Evolutionary conservation across 1,284 basidiomycete species (phyloP).

Genomic region (Schizophyllum amplum): DNA sequence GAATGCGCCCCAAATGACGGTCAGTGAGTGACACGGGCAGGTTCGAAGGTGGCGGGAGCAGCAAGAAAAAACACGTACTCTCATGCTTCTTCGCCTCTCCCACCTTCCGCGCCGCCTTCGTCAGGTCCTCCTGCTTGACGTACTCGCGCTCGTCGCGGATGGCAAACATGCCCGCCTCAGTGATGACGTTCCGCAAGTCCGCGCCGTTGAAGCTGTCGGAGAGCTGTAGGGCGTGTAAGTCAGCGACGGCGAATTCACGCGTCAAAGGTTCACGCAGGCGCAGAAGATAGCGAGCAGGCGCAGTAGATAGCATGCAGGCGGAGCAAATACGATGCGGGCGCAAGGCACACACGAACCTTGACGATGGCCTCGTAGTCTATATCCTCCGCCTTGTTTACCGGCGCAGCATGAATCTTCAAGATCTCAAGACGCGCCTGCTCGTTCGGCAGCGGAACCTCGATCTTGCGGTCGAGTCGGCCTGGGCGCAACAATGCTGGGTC

Average conservation of each 20-base stretch:
- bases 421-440: conserved; percentile 95
- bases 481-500: conserved; percentile 96
- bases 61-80: conserved; percentile 41
- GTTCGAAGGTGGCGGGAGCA: conserved; percentile 2
- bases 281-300: too few species aligned
- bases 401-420: conserved; percentile 93
- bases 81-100: conserved; percentile 96
- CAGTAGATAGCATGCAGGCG: too few species aligned
- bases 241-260: background rate
- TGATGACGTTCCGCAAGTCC: conserved; percentile 93
- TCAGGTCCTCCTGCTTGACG: conserved; percentile 89
- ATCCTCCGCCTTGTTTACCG: conserved; percentile 92
- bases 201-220: conserved; percentile 94
- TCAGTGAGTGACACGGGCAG: conserved; percentile 1
- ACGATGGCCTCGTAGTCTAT: conserved; percentile 97
- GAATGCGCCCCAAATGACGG: background rate
- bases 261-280: too few species aligned
- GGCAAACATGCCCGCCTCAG: conserved; percentile 99
- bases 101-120: conserved; percentile 97
- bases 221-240: conserved; percentile 36
- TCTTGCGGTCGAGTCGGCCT: conserved; percentile 94
- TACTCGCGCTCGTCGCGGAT: conserved; percentile 96
- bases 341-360: conserved; percentile 61
- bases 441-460: conserved; percentile 97
- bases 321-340: too few species aligned